A percentile compares a stretch with the other conserved stretches of the same genome.
Evolutionary conservation across 176 grass and related monocot genomes (phyloP).

Genomic region (Oryza meridionalis): DNA sequence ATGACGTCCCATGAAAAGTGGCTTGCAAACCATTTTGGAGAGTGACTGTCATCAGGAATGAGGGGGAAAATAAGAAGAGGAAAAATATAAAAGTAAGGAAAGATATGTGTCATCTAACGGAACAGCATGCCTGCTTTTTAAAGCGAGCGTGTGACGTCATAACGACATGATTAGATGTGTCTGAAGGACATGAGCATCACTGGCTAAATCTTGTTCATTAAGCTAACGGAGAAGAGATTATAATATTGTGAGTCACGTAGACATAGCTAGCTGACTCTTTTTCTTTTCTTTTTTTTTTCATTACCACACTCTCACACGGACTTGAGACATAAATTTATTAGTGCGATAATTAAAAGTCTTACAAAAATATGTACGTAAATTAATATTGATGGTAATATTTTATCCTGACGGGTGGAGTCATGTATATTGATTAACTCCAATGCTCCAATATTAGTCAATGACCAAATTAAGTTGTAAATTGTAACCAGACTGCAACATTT

Average conservation of each 20-base stretch:
- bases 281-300: neutral
- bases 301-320: too few species aligned
- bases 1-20: slow-evolving; percentile 26
- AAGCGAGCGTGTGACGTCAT: slow-evolving; percentile 35
- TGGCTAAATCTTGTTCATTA: slow-evolving; percentile 53
- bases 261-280: neutral
- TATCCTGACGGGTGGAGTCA: too few species aligned
- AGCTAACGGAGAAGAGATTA: slow-evolving; percentile 13
- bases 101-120: slow-evolving; percentile 51
- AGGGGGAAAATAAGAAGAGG: neutral
- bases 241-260: neutral
- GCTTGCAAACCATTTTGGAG: slow-evolving; percentile 25
- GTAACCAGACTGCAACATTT: neutral
- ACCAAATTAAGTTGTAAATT: neutral
- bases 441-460: neutral
- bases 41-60: slow-evolving; percentile 34
- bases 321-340: too few species aligned
- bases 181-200: slow-evolving; percentile 22
- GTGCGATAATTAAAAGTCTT: too few species aligned
- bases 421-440: too few species aligned
- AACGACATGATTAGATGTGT: slow-evolving; percentile 46
- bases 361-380: too few species aligned
- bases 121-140: slow-evolving; percentile 26
- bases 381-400: too few species aligned
- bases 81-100: neutral